Evolutionary conservation across 768 basidiomycete species (phyloP).

Genomic region (Cystobasidium ongulense): DNA sequence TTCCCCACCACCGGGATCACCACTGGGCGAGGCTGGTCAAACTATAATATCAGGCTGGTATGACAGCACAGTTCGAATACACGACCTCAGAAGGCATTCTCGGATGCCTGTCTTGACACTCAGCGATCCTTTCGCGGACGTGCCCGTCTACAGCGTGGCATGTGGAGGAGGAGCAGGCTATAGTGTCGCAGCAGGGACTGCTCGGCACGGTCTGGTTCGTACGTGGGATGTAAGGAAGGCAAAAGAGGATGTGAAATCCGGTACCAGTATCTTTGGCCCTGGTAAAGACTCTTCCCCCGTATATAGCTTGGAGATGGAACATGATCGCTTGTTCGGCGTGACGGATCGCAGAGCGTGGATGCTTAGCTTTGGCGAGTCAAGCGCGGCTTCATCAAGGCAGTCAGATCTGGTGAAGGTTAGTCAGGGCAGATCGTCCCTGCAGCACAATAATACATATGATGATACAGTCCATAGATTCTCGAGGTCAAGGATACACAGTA

Average conservation of each 20-base stretch:
- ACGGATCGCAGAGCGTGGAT: conserved; percentile 70
- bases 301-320: conserved; percentile 64
- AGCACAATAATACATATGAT: background rate
- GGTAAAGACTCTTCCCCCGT: conserved; percentile 65
- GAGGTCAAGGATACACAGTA: background rate
- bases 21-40: conserved; percentile 62
- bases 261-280: conserved; percentile 74
- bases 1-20: conserved; percentile 55
- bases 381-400: background rate
- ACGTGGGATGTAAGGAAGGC: conserved; percentile 72
- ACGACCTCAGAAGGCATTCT: conserved; percentile 58
- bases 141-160: conserved; percentile 67
- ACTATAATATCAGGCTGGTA: conserved; percentile 74
- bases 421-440: background rate
- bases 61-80: conserved; percentile 63
- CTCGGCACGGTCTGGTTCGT: conserved; percentile 66
- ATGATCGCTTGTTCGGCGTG: conserved; percentile 67
- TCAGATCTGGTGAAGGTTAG: background rate
- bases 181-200: conserved; percentile 66
- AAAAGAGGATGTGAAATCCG: conserved; percentile 42
- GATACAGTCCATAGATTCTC: background rate
- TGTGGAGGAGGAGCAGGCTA: conserved; percentile 62
- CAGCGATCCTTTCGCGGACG: conserved; percentile 57
- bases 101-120: conserved; percentile 58
- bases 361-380: conserved; percentile 58